Evolutionary conservation across 768 basidiomycete species (phyloP).

Genomic region (Candolleomyces aberdarensis): DNA sequence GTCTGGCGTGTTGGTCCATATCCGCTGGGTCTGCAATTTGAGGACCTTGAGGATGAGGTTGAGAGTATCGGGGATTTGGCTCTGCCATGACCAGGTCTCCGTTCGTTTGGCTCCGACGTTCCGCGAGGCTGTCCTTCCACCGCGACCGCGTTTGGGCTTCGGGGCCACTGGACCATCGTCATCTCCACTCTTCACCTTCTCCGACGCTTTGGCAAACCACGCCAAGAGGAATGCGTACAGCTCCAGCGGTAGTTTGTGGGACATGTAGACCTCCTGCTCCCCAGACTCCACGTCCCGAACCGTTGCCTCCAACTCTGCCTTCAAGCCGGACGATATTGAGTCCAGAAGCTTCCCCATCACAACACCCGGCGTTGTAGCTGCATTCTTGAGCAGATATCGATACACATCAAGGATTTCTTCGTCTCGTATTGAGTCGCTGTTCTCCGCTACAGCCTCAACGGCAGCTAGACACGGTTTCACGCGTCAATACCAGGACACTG

Average conservation of each 20-base stretch:
- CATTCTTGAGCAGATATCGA: constrained; percentile 76
- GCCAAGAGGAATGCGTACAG: constrained; percentile 90
- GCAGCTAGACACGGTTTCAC: constrained; percentile 46
- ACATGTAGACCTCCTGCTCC: constrained; percentile 54
- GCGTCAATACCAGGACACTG: neutral
- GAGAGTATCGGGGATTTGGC: constrained; percentile 71
- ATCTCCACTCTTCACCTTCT: constrained; percentile 63
- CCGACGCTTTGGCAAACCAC: constrained; percentile 84
- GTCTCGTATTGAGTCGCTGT: constrained; percentile 69
- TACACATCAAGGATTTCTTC: constrained; percentile 76
- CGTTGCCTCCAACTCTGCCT: constrained; percentile 69
- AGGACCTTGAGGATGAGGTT: constrained; percentile 71
- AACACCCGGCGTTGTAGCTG: constrained; percentile 55
- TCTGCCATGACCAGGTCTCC: constrained; percentile 72
- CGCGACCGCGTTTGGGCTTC: constrained; percentile 55
- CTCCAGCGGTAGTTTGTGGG: constrained; percentile 77
- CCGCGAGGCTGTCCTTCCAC: constrained; percentile 41
- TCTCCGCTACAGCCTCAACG: constrained; percentile 76
- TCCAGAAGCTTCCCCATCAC: constrained; percentile 87
- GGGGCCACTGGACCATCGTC: constrained; percentile 44
- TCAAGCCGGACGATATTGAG: constrained; percentile 75
- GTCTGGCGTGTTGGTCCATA: constrained; percentile 90
- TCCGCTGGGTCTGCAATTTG: constrained; percentile 59
- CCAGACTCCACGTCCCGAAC: constrained; percentile 67
- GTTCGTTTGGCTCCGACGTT: constrained; percentile 42